Percentiles rank a stretch among this genome's conserved stretches.
Evolutionary conservation across 2,329 filamentous ascomycete genomes (phyloP).

Genomic region (Clathrospora elynae): DNA sequence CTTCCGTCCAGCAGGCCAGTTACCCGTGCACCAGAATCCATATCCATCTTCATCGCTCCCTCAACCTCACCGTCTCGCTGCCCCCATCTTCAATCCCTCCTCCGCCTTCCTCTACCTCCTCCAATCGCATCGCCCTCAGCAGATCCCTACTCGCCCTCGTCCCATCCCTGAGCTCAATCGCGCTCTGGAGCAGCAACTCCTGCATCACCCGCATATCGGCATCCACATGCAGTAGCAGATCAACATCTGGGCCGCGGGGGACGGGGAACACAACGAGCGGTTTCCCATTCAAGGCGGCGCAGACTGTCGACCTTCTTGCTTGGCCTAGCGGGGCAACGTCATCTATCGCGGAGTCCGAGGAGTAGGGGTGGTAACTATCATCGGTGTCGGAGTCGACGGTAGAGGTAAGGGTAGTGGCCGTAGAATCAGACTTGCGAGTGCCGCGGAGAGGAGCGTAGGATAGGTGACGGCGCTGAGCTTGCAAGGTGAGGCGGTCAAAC

Average conservation of each 20-base stretch:
- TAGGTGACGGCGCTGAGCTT: constrained; percentile 19
- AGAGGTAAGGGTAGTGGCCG: constrained; percentile 19
- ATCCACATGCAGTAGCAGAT: constrained; percentile 30
- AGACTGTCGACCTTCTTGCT: constrained; percentile 29
- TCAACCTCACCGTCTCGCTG: constrained; percentile 15
- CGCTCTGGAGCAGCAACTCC: constrained; percentile 38
- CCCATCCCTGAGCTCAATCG: constrained; percentile 40
- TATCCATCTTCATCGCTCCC: background rate
- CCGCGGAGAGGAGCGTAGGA: constrained; percentile 20
- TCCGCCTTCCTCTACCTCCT: constrained; percentile 26
- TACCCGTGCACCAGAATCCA: too few relatives aligned
- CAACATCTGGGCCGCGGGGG: constrained; percentile 37
- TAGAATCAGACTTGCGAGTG: constrained; percentile 24
- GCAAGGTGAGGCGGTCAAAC: constrained; percentile 31
- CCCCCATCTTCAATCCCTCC: constrained; percentile 3
- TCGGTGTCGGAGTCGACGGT: constrained; percentile 10
- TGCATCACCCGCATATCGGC: constrained; percentile 26
- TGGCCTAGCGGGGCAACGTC: constrained; percentile 16
- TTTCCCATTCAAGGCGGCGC: constrained; percentile 38
- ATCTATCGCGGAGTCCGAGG: constrained; percentile 26
- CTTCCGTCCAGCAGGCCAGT: too few relatives aligned
- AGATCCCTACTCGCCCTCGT: constrained; percentile 37
- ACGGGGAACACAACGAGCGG: constrained; percentile 44
- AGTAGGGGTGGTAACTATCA: constrained; percentile 30
- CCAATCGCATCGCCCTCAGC: constrained; percentile 40